Conservation (phyloP, 129 eudicot genomes). For the Lonicera japonica region DNA sequence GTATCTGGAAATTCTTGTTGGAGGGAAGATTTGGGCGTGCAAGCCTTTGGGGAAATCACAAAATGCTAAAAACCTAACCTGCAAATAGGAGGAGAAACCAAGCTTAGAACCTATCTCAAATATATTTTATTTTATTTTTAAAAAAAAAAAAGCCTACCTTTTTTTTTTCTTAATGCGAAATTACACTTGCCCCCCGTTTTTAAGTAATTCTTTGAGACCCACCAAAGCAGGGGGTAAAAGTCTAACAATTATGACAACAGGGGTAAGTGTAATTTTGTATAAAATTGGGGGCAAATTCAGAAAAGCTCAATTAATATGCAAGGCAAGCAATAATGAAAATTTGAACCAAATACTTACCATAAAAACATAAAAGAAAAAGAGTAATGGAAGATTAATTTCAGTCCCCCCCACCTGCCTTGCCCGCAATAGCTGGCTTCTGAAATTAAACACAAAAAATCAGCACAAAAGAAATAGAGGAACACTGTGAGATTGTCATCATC, state of each 20-base stretch:
- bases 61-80: constrained; percentile 22
- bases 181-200: no score
- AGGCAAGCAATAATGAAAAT: neutral
- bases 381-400: constrained; percentile 15
- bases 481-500: neutral
- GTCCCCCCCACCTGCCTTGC: constrained; percentile 56
- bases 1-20: constrained; percentile 10
- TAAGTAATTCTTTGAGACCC: no score
- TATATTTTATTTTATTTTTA: no score
- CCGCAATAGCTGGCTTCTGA: constrained; percentile 48
- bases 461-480: neutral
- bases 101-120: neutral
- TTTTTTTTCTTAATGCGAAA: no score
- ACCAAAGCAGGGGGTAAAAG: no score
- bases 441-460: neutral
- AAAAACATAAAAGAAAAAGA: neutral
- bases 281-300: neutral
- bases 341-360: constrained; percentile 24
- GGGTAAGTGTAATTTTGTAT: no score
- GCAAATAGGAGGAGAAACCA: constrained; percentile 14
- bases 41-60: constrained; percentile 20
- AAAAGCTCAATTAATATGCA: neutral
- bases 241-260: no score
- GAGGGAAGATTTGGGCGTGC: constrained; percentile 1
- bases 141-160: no score